Conservation (phyloP, 1,284 basidiomycete genomes). For the Ceratobasidium sp. region DNA sequence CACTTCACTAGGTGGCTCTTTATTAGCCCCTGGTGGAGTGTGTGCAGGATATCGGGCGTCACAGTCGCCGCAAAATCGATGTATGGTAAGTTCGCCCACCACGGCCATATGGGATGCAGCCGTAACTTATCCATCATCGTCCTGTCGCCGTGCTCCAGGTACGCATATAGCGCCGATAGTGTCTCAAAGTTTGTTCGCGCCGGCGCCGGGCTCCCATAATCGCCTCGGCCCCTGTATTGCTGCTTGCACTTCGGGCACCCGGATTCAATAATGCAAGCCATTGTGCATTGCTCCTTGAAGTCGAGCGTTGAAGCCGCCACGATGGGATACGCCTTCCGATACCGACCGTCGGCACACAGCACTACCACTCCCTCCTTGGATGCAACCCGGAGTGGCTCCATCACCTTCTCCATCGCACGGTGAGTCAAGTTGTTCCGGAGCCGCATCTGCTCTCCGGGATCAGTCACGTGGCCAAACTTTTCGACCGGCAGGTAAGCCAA, state of each 20-base stretch:
- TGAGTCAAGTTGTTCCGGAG: background rate
- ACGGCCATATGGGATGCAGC: background rate
- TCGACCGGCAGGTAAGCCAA: too few relatives aligned
- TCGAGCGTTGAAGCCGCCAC: constrained; percentile 50
- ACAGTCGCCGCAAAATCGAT: constrained; percentile 52
- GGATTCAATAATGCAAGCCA: constrained; percentile 43
- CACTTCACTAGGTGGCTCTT: constrained; percentile 52
- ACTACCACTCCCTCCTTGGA: background rate
- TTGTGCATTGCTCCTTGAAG: constrained; percentile 50
- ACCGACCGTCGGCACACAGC: background rate
- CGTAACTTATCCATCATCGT: constrained; percentile 1
- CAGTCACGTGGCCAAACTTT: background rate
- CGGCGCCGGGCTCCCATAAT: background rate
- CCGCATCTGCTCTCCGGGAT: background rate
- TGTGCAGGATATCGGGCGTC: constrained; percentile 55
- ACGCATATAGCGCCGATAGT: background rate
- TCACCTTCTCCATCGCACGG: too few relatives aligned
- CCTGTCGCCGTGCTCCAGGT: background rate
- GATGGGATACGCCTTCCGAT: constrained; percentile 14
- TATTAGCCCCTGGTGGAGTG: constrained; percentile 56
- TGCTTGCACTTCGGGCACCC: constrained; percentile 30
- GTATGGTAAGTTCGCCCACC: too few relatives aligned
- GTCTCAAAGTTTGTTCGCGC: background rate
- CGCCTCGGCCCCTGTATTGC: constrained; percentile 3
- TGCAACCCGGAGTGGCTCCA: background rate